Base-by-base conservation (phyloP, 1,284 basidiomycete genomes). In the Puccinia hordei region DNA sequence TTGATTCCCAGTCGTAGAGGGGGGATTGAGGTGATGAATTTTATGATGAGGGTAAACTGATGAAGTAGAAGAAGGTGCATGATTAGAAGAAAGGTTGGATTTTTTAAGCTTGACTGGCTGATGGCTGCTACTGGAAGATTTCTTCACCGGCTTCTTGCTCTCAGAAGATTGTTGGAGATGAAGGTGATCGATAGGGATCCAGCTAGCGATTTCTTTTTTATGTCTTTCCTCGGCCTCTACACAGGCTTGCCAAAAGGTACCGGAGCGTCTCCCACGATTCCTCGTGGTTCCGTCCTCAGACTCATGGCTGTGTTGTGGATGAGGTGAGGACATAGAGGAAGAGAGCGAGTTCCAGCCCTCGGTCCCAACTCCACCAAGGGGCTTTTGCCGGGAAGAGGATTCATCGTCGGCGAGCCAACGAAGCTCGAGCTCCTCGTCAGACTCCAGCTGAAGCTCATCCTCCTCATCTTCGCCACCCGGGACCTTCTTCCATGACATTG, bases 381-480 rank as follows among this genome's bases (percentile, higher is more conserved):
- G 38, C 15, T 66, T 51, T 46, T 19, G 49, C 15, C 51, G 68
- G 86, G 84, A 81, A 81, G 80, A 61, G 83, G 53, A 61, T 84
- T 83, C 74, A 82, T 81, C 88, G 83, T n/a, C 89, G 82, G 89
- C 86, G 83, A 85, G 88, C 61, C 90, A 91, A 94, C 92, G 87
- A 85, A 90, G 90, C 79, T 72, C 82, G 10, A 81, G 61, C 19
- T 77, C 82, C 27, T 81, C 82, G 13, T 81, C 82, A 82, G 92
- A 92, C 65, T 92, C 94, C 85, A 95, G 95, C 19, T 95, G 92
- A 84, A 97, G 94, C 17, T 92, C 92, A 85, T 96, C 94, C 57
- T 95, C 93, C 83, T 96, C 93, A 81, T 95, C 95, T 10, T 87
- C 69, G 89, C 92, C 75, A 91, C 93, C 82, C 49, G 82, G 82